Base-by-base conservation (phyloP, 176 grass and related monocot species). In the Lolium perenne region DNA sequence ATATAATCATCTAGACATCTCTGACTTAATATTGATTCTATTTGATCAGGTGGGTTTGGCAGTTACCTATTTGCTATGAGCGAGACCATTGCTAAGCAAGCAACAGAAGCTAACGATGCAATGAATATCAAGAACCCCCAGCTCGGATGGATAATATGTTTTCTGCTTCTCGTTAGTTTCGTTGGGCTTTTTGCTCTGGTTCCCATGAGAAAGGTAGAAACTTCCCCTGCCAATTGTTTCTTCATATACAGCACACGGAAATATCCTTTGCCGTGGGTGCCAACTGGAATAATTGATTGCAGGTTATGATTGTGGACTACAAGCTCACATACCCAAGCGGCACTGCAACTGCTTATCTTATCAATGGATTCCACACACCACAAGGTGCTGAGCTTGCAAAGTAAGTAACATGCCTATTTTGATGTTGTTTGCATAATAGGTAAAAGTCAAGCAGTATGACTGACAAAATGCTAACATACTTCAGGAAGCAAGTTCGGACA, bases 221-320 rank as follows among this genome's bases (percentile, higher is more conserved):
- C 18, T 62, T n/a, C 38, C 57, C 60, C 78, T 59, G 35, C 74
- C n/a, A 53, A 1, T 41, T 0, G 23, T 35, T 83, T 73, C 22
- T 83, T 40, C 2, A 83, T 5, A 20, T 1, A 65, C 5, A 49
- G 18, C n/a, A 79, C 23, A 9, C 0, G 8, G 49, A 56, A 41
- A 54, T 38, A 51, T 81, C 54, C 3, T 7, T 43, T 81, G 43
- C 12, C 32, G 4, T 38, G 1, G 60, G 40, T 45, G 51, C 50
- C 41, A 29, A 86, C 79, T 63, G 53, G 12, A 61, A 81, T 56
- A 49, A 61, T 66, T 79, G 18, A 14, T 90, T 82, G 68, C 89
- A 95, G 94, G 82, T 93, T 63, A 95, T 95, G 94, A 95, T 95
- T 53, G 80, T 97, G 16, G 95, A 97, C 83, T 97, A 95, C 83